Evolutionary conservation across 2,329 filamentous ascomycete species (phyloP).

Genomic region (Aureobasidium sp.): DNA sequence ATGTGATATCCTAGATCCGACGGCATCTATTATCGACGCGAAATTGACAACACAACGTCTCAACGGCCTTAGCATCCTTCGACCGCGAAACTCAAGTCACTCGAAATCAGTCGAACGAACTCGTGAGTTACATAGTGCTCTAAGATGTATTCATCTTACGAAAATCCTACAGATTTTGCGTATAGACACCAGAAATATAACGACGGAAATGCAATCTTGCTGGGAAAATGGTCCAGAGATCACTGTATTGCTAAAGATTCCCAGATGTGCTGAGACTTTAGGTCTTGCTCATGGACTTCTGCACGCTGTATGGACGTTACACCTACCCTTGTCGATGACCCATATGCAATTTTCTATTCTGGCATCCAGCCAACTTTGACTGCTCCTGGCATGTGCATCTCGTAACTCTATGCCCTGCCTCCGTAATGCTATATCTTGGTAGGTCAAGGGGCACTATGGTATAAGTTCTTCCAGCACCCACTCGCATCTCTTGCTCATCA

Average conservation of each 20-base stretch:
- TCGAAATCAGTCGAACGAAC: not conserved
- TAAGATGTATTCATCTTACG: not conserved
- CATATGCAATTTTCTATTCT: not conserved
- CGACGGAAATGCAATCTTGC: not conserved
- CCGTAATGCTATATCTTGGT: not conserved
- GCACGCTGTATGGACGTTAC: not conserved
- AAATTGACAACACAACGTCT: not conserved
- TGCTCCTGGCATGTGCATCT: not conserved
- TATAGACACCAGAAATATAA: not conserved
- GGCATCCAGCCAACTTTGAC: not conserved
- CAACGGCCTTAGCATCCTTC: not conserved
- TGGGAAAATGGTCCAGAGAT: not conserved
- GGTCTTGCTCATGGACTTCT: not conserved
- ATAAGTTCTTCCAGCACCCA: not conserved
- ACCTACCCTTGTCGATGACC: not conserved
- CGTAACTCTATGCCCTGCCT: not conserved
- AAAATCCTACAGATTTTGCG: not conserved
- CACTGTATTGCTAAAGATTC: not conserved
- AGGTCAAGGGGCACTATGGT: not conserved
- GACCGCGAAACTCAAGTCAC: not conserved
- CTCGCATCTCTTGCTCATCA: not conserved
- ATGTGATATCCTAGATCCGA: not conserved
- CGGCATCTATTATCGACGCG: not conserved
- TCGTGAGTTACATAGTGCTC: not conserved
- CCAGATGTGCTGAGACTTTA: not conserved